Evolutionary conservation across 148 eudicot species (phyloP).

Genomic region (Fagopyrum esculentum): DNA sequence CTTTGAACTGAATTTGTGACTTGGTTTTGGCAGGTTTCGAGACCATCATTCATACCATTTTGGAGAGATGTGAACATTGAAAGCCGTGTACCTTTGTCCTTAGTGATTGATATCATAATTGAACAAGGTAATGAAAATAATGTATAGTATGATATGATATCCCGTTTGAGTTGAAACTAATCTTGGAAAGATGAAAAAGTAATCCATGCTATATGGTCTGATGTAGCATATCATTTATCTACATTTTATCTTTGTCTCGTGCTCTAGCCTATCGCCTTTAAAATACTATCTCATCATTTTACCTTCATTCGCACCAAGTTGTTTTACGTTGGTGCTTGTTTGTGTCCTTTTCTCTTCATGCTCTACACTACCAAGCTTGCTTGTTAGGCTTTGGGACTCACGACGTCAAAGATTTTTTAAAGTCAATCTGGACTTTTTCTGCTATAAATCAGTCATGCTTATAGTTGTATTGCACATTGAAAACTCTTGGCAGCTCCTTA

Average conservation of each 20-base stretch:
- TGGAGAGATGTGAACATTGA: slow-evolving; percentile 50
- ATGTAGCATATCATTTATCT: background rate
- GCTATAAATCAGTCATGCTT: background rate
- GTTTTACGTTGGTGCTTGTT: background rate
- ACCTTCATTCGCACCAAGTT: background rate
- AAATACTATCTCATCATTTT: background rate
- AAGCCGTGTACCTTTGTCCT: slow-evolving; percentile 58
- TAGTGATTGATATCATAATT: slow-evolving; percentile 65
- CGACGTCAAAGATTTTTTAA: too few species aligned
- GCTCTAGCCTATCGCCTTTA: background rate
- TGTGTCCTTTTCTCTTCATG: background rate
- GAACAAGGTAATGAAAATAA: slow-evolving; percentile 60
- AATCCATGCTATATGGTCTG: background rate
- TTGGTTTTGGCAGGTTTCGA: slow-evolving; percentile 39
- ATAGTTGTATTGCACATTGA: background rate
- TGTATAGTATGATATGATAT: background rate
- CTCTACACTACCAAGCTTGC: background rate
- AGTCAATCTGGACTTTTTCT: background rate
- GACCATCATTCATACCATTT: slow-evolving; percentile 81
- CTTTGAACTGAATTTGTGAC: background rate
- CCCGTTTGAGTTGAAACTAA: background rate
- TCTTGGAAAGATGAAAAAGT: background rate
- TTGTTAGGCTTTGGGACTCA: background rate
- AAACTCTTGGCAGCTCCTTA: background rate
- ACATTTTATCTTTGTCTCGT: background rate